Conservation (phyloP, 2,329 filamentous ascomycete species). For the Mycocentrospora acerina region DNA sequence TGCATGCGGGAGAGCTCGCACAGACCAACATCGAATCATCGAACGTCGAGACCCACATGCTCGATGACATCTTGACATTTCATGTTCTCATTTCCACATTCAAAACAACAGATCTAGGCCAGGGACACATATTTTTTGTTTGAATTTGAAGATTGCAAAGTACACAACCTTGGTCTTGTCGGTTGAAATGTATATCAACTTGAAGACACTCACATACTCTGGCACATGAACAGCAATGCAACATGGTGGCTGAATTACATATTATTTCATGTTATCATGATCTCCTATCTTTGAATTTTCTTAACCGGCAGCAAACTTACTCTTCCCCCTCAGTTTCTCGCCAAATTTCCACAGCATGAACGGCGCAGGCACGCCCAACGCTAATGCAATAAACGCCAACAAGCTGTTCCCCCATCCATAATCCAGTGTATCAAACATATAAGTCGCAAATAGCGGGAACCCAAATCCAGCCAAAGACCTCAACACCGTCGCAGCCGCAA, state of each 20-base stretch:
- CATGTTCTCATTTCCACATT: no score
- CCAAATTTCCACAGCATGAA: slow-evolving; percentile 56
- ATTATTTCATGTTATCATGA: not conserved
- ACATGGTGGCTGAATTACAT: not conserved
- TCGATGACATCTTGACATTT: no score
- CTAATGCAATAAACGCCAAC: slow-evolving; percentile 40
- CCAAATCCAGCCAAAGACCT: slow-evolving; percentile 48
- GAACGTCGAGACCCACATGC: no score
- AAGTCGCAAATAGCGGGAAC: slow-evolving; percentile 48
- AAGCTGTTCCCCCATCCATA: slow-evolving; percentile 48
- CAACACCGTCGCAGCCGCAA: slow-evolving; percentile 48
- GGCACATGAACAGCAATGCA: no score
- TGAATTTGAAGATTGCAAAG: no score
- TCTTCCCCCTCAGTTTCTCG: slow-evolving; percentile 48
- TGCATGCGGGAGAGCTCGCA: slow-evolving; percentile 11
- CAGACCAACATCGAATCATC: slow-evolving; percentile 8
- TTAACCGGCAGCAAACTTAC: slow-evolving; percentile 51
- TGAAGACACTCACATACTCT: not conserved
- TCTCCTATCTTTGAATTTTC: not conserved
- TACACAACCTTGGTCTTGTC: no score
- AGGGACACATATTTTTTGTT: no score
- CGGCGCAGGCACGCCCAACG: slow-evolving; percentile 49
- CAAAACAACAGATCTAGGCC: no score
- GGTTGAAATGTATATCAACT: no score
- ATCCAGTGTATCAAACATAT: slow-evolving; percentile 43